phyloP scores from a whole-genome alignment of 116 monocot species.

The Cymodocea nodosa region DNA sequence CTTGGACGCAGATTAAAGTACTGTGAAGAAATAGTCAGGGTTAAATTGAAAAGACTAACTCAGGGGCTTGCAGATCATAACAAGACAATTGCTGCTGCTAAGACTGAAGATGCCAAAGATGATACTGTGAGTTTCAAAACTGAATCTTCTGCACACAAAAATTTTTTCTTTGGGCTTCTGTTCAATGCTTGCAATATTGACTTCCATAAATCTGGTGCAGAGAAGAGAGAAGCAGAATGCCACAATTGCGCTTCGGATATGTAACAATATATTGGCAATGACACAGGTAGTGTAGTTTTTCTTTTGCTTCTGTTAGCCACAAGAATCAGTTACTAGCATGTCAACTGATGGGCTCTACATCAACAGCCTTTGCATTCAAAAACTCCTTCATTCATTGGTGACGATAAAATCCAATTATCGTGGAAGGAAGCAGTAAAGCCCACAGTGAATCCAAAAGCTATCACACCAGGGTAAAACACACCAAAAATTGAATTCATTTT shows the following conservation, averaged over 20 bases:
- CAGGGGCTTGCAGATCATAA: slow-evolving; percentile 80
- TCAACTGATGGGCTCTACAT: neutral
- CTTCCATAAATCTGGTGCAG: slow-evolving; percentile 19
- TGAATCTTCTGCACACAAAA: neutral
- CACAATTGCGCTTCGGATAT: slow-evolving; percentile 41
- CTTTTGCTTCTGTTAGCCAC: neutral
- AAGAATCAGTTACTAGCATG: neutral
- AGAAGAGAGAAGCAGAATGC: slow-evolving; percentile 67
- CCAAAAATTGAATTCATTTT: neutral
- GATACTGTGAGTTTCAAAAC: slow-evolving; percentile 42
- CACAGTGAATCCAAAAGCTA: slow-evolving; percentile 9
- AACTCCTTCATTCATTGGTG: slow-evolving; percentile 77
- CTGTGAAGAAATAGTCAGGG: slow-evolving; percentile 61
- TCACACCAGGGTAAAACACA: slow-evolving; percentile 16
- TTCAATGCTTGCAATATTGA: neutral
- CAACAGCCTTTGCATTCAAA: slow-evolving; percentile 76
- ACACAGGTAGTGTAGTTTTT: slow-evolving; percentile 34
- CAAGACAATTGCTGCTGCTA: slow-evolving; percentile 59
- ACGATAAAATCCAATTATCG: slow-evolving; percentile 64
- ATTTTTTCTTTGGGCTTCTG: neutral
- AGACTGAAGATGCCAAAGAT: slow-evolving; percentile 66
- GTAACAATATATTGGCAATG: slow-evolving; percentile 89
- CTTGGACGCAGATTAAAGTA: slow-evolving; percentile 37
- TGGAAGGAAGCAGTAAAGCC: slow-evolving; percentile 60
- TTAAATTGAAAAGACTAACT: slow-evolving; percentile 60